Conservation (phyloP, 805 yeast species). For the Suhomyces faveliae region DNA sequence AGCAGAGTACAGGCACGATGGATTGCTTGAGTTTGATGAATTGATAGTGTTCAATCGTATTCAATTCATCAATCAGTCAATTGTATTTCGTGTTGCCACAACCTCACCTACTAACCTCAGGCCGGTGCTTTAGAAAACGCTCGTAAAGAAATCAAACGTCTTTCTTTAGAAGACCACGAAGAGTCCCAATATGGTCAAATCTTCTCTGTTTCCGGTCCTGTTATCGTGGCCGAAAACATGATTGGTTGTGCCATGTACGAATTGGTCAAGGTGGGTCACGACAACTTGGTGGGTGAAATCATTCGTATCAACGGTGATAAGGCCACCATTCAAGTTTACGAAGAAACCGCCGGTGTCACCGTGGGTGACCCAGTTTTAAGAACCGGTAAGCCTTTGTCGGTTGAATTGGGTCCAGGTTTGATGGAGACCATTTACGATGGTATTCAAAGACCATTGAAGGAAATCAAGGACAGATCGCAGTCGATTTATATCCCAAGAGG, state of each 20-base stretch:
- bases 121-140: conserved; percentile 98
- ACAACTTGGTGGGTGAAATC: conserved; percentile 95
- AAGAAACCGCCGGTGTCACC: conserved; percentile 98
- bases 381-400: conserved; percentile 98
- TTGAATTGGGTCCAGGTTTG: conserved; percentile 98
- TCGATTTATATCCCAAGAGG: conserved; percentile 99
- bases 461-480: conserved; percentile 82
- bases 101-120: conserved; percentile 34
- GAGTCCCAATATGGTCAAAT: conserved; percentile 86
- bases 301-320: conserved; percentile 95
- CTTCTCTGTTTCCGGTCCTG: conserved; percentile 97
- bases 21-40: background rate
- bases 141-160: conserved; percentile 86
- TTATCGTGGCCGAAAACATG: conserved; percentile 96
- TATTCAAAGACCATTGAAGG: conserved; percentile 97
- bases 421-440: conserved; percentile 99
- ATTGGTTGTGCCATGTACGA: conserved; percentile 99
- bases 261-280: conserved; percentile 96
- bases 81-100: no score
- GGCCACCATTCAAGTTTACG: conserved; percentile 98
- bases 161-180: conserved; percentile 65
- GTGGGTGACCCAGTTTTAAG: conserved; percentile 98
- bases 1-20: no score
- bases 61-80: no score
- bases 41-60: background rate